Conservation (phyloP, 371 early-diverging fungal genomes). For the Entomophthora muscae region DNA sequence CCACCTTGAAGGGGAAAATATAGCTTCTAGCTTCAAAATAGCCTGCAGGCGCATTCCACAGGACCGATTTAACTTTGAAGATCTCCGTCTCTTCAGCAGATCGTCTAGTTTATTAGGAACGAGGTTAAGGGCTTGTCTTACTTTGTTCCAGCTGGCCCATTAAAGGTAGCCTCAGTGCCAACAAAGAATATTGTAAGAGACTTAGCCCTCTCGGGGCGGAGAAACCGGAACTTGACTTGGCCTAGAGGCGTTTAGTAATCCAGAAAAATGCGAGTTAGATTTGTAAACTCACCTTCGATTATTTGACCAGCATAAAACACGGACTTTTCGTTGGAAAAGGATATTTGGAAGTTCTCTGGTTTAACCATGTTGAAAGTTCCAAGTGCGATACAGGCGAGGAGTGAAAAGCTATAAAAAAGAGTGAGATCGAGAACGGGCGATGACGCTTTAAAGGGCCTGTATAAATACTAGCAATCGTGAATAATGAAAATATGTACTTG, state of each 20-base stretch:
- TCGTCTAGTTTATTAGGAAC: neutral
- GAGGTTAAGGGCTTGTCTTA: too few relatives aligned
- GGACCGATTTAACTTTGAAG: constrained; percentile 5
- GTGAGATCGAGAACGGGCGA: too few relatives aligned
- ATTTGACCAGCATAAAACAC: constrained; percentile 7
- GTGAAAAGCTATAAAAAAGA: too few relatives aligned
- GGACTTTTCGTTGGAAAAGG: neutral
- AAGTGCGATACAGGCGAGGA: too few relatives aligned
- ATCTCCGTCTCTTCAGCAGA: constrained; percentile 1
- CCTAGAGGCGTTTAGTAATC: too few relatives aligned
- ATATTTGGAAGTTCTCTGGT: constrained; percentile 3
- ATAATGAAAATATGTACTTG: too few relatives aligned
- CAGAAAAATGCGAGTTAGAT: too few relatives aligned
- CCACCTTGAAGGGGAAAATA: constrained; percentile 7
- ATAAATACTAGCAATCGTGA: too few relatives aligned
- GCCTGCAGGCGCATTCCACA: constrained; percentile 4
- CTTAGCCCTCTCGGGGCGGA: constrained; percentile 5
- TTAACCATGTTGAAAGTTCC: constrained; percentile 8
- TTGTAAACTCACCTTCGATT: constrained; percentile 1
- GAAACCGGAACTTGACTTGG: neutral
- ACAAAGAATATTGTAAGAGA: neutral
- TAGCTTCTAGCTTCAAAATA: constrained; percentile 6
- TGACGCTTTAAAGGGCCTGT: too few relatives aligned
- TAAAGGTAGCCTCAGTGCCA: neutral
- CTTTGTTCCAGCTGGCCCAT: constrained; percentile 2